A percentile compares a stretch with the other conserved stretches of the same genome.
Evolutionary conservation across 108 stramenopile genomes (phyloP).

Genomic region (Asterionellopsis glacialis): DNA sequence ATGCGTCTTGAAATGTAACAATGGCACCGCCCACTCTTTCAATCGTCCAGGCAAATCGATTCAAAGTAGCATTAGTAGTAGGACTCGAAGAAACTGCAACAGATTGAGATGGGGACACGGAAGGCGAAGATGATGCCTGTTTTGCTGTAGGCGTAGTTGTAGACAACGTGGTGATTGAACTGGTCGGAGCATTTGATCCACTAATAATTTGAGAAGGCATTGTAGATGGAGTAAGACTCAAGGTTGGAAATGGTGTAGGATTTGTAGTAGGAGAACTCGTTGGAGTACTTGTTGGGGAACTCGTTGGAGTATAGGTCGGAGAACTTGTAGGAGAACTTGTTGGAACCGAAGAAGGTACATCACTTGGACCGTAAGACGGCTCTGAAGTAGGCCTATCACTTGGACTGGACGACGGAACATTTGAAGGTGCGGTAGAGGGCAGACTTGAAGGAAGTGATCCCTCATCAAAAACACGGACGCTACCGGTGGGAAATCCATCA

Average conservation of each 20-base stretch:
- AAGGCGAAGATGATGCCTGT: too few relatives aligned
- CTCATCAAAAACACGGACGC: constrained; percentile 3
- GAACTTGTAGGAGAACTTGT: not conserved
- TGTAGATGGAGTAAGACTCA: not conserved
- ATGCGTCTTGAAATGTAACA: not conserved
- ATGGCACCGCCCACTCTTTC: not conserved
- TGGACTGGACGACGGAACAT: not conserved
- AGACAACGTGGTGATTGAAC: too few relatives aligned
- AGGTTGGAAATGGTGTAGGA: not conserved
- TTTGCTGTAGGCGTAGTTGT: too few relatives aligned
- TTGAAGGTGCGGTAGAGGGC: not conserved
- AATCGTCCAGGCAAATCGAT: not conserved
- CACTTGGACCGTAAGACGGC: not conserved
- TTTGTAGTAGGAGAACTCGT: too few relatives aligned
- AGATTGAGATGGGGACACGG: too few relatives aligned
- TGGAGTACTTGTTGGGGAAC: not conserved
- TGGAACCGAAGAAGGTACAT: not conserved
- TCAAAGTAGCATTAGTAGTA: too few relatives aligned
- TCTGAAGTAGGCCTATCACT: not conserved
- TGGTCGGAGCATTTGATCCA: too few relatives aligned
- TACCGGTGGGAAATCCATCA: constrained; percentile 2
- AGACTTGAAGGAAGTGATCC: not conserved
- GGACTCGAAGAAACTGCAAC: too few relatives aligned
- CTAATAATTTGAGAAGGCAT: too few relatives aligned
- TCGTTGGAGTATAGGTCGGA: not conserved